These are phyloP conservation scores for Henningerozyma blattae DNA, from an alignment of 805 yeast genomes.

Conservation along the genomic window DNA sequence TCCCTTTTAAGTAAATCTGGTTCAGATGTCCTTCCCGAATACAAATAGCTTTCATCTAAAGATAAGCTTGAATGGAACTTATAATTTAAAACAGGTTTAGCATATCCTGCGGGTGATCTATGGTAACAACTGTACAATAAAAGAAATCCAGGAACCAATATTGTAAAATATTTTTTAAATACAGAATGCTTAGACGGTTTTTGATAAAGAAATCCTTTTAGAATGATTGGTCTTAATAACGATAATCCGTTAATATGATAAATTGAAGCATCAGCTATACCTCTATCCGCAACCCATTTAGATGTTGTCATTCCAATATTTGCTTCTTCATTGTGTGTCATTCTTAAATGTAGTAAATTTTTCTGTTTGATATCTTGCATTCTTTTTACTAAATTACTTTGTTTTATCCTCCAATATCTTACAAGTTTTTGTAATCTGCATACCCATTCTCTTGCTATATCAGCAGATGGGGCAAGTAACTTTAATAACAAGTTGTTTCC, in stretches of 20 bases:
- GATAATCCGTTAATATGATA: conserved; percentile 48
- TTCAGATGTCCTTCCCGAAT: conserved; percentile 54
- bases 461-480: conserved; percentile 42
- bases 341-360: conserved; percentile 36
- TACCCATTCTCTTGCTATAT: conserved; percentile 56
- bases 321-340: conserved; percentile 48
- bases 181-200: conserved; percentile 59
- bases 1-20: conserved; percentile 41
- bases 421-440: conserved; percentile 31
- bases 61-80: conserved; percentile 48
- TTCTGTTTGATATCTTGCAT: conserved; percentile 27
- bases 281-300: conserved; percentile 45
- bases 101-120: conserved; percentile 35
- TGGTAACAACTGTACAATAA: conserved; percentile 41
- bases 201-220: conserved; percentile 56
- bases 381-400: conserved; percentile 29
- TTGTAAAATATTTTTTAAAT: conserved; percentile 48
- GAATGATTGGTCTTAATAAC: conserved; percentile 45
- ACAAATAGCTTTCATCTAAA: conserved; percentile 56
- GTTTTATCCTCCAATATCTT: conserved; percentile 48
- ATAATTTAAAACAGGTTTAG: conserved; percentile 37
- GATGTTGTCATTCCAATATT: conserved; percentile 32
- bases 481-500: conserved; percentile 34
- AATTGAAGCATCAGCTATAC: conserved; percentile 38
- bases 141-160: conserved; percentile 61